Base-by-base conservation (phyloP, 345 rosid species). In the Pugionium cornutum region DNA sequence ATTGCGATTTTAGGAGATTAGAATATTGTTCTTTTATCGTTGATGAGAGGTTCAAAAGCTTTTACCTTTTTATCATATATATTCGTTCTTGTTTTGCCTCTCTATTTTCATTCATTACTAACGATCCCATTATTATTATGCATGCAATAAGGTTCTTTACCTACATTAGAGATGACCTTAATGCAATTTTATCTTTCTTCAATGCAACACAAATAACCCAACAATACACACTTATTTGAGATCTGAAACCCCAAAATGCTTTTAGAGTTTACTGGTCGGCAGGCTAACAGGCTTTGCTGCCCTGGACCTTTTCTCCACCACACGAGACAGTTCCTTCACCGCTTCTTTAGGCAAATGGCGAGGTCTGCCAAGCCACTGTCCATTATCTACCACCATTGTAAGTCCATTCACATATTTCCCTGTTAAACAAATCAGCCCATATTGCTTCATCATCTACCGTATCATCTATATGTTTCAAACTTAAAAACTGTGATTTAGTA, bases 361-460 rank as follows among this genome's bases (percentile, higher is more conserved):
- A 0, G 88, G 89, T 53, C 34, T 58, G 77, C 82, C 75, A 58
- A 91, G 84, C 91, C 87, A 83, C 1, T 62, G 66, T 62, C 96
- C 96, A 33, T 84, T 84, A 70, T 91, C 89, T 1, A 91, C 87
- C 11, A 75, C 76, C 80, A 86, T 2, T 33, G 84, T 82, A 6
- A 76, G 77, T 43, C 90, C 89, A 2, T 86, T 88, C 25, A 91
- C 74, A 62, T 66, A 82, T 63, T 89, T 87, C 28, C 95, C 97
- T 89, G 69, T 62, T 46, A 53, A 74, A 67, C 18, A 40, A 40
- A 8, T 28, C 31, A 43, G 0, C 5, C 48, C 2, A 26, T 31
- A 51, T 18, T 18, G 18, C 3, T 6, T 60, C 36, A 31, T 8
- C 63, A 31, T 66, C 55, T 52, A 11, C 26, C 57, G 36, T 54